Percentiles rank a stretch among this genome's conserved stretches.
Conservation (phyloP, 1,284 basidiomycete genomes). For the Cutaneotrichosporon curvatum region DNA sequence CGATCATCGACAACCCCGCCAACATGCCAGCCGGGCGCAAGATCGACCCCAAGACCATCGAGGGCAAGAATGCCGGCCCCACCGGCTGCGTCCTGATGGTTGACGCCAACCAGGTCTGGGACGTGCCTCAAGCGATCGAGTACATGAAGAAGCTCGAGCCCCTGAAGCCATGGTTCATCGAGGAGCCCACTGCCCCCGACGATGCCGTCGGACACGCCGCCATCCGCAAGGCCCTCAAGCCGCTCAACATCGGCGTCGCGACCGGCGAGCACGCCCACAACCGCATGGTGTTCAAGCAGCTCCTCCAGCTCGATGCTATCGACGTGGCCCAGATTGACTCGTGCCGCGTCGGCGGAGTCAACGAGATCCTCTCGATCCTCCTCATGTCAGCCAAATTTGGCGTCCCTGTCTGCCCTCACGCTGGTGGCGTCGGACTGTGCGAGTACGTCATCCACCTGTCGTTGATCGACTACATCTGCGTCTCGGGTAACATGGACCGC, state of each 20-base stretch:
- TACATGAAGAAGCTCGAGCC: constrained; percentile 74
- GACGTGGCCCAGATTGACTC: constrained; percentile 96
- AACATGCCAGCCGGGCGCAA: constrained; percentile 46
- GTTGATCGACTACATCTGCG: constrained; percentile 81
- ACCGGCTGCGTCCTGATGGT: constrained; percentile 93
- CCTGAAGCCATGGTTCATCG: constrained; percentile 96
- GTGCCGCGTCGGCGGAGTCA: constrained; percentile 84
- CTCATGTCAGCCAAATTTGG: constrained; percentile 85
- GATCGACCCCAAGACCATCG: constrained; percentile 60
- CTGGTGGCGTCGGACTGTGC: constrained; percentile 85
- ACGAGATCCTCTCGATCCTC: constrained; percentile 86
- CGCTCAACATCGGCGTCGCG: constrained; percentile 81
- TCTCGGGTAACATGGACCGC: constrained; percentile 84
- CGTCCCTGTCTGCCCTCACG: constrained; percentile 85
- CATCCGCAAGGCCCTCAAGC: constrained; percentile 57
- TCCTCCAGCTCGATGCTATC: constrained; percentile 85
- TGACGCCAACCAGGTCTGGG: constrained; percentile 94
- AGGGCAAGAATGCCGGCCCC: constrained; percentile 87
- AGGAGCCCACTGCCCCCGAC: constrained; percentile 89
- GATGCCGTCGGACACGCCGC: constrained; percentile 58
- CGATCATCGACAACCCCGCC: constrained; percentile 81
- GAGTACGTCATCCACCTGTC: constrained; percentile 52
- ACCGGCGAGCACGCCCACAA: constrained; percentile 96
- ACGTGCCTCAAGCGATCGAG: constrained; percentile 84
- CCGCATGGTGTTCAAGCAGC: constrained; percentile 94